Conservation (phyloP, 2,329 filamentous ascomycete species). For the Colletotrichum ledebouriae region DNA sequence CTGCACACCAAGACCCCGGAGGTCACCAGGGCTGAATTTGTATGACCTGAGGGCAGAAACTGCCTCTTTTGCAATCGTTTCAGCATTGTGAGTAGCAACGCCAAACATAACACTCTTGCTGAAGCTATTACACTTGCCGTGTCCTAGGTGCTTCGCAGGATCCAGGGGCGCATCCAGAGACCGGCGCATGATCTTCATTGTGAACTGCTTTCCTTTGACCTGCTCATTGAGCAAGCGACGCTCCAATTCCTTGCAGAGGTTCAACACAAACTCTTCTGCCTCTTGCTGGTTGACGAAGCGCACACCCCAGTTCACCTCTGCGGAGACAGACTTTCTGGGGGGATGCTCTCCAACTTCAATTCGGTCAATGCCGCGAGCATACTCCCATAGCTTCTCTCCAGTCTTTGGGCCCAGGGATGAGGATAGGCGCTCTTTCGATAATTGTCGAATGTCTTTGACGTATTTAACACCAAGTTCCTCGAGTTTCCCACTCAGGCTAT, state of each 20-base stretch:
- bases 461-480: conserved; percentile 86
- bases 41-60: conserved; percentile 86
- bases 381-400: conserved; percentile 90
- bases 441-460: conserved; percentile 84
- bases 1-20: conserved; percentile 92
- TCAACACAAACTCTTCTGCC: conserved; percentile 90
- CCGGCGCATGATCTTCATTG: conserved; percentile 94
- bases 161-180: conserved; percentile 89
- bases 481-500: conserved; percentile 88
- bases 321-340: conserved; percentile 92
- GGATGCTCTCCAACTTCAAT: conserved; percentile 88
- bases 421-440: conserved; percentile 81
- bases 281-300: conserved; percentile 93
- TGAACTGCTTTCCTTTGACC: conserved; percentile 89
- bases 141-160: conserved; percentile 91
- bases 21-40: conserved; percentile 88
- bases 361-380: conserved; percentile 87
- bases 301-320: conserved; percentile 98
- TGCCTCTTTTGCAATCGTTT: conserved; percentile 82
- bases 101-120: conserved; percentile 90
- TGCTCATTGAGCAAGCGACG: conserved; percentile 84
- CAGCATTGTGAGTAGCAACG: conserved; percentile 82
- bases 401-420: conserved; percentile 89
- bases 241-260: conserved; percentile 87
- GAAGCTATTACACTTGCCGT: conserved; percentile 94